phyloP scores from a whole-genome alignment of 768 basidiomycete species.

The Punctularia strigosozonata region DNA sequence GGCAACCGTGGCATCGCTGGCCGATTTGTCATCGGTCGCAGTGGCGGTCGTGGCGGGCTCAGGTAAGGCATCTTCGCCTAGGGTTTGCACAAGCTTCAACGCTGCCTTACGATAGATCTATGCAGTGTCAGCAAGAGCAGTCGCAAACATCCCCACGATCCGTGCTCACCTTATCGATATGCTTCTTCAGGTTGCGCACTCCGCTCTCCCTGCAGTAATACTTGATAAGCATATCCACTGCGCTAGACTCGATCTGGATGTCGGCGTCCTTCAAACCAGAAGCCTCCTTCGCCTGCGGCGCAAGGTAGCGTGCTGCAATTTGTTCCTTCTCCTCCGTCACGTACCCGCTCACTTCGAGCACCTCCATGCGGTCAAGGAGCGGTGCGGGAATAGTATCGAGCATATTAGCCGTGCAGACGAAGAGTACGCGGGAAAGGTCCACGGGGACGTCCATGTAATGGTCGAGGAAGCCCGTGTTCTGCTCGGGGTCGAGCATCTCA shows the following conservation, averaged over 20 bases:
- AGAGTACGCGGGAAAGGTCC: constrained; percentile 90
- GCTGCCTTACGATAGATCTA: constrained; percentile 97
- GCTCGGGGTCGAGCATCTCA: constrained; percentile 93
- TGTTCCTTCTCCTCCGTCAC: constrained; percentile 87
- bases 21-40: constrained; percentile 4
- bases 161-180: constrained; percentile 80
- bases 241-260: constrained; percentile 61
- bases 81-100: constrained; percentile 77
- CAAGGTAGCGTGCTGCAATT: constrained; percentile 81
- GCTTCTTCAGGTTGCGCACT: constrained; percentile 94
- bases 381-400: constrained; percentile 92
- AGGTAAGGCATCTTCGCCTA: constrained; percentile 79
- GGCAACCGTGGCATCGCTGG: too few relatives aligned
- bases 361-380: constrained; percentile 91
- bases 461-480: constrained; percentile 89
- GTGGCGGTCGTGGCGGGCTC: constrained; percentile 27
- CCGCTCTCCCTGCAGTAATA: constrained; percentile 98
- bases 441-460: constrained; percentile 98
- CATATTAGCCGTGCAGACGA: constrained; percentile 95
- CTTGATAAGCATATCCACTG: constrained; percentile 85
- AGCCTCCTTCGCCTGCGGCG: constrained; percentile 87
- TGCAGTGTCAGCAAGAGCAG: neutral
- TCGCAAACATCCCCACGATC: neutral
- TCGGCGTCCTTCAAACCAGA: constrained; percentile 80
- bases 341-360: constrained; percentile 89